Percentiles rank a stretch among this genome's conserved stretches.
Evolutionary conservation across 805 yeast species (phyloP).

Genomic region (Ogataea saltuana): DNA sequence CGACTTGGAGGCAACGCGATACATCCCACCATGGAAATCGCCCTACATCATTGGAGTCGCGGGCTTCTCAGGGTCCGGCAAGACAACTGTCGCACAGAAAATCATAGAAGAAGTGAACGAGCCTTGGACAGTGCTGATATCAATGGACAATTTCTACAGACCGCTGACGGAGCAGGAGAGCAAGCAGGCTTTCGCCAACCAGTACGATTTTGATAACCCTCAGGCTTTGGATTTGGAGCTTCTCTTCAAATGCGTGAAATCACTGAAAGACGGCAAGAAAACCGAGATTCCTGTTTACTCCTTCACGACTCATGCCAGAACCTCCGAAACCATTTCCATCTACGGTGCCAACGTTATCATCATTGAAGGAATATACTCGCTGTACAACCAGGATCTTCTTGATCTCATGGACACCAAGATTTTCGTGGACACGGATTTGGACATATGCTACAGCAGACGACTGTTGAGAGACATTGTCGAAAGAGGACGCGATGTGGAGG

Average conservation of each 20-base stretch:
- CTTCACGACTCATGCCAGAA: conserved; percentile 59
- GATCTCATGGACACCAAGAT: conserved; percentile 82
- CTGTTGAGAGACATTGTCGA: conserved; percentile 82
- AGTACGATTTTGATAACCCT: conserved; percentile 87
- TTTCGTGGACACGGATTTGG: conserved; percentile 92
- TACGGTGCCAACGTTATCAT: conserved; percentile 95
- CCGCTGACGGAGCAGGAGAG: conserved; percentile 68
- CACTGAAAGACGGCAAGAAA: conserved; percentile 68
- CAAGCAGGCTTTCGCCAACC: conserved; percentile 59
- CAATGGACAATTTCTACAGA: conserved; percentile 88
- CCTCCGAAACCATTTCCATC: conserved; percentile 67
- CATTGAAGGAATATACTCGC: conserved; percentile 86
- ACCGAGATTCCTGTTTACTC: conserved; percentile 72
- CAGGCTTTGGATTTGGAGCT: conserved; percentile 79
- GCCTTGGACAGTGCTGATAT: conserved; percentile 91
- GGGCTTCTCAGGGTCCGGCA: conserved; percentile 88
- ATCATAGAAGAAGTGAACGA: conserved; percentile 76
- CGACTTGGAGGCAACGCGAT: conserved; percentile 33
- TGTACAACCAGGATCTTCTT: conserved; percentile 67
- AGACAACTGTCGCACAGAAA: conserved; percentile 85
- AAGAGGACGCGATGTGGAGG: conserved; percentile 81
- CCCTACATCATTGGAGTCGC: conserved; percentile 89
- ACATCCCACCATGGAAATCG: conserved; percentile 85
- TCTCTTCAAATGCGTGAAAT: conserved; percentile 59
- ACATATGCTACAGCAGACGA: conserved; percentile 87